Percentiles rank a stretch among this genome's conserved stretches.
These are phyloP conservation scores for Elsinoe ampelina DNA, from an alignment of 2,329 filamentous ascomycete species.

Conservation along the genomic window DNA sequence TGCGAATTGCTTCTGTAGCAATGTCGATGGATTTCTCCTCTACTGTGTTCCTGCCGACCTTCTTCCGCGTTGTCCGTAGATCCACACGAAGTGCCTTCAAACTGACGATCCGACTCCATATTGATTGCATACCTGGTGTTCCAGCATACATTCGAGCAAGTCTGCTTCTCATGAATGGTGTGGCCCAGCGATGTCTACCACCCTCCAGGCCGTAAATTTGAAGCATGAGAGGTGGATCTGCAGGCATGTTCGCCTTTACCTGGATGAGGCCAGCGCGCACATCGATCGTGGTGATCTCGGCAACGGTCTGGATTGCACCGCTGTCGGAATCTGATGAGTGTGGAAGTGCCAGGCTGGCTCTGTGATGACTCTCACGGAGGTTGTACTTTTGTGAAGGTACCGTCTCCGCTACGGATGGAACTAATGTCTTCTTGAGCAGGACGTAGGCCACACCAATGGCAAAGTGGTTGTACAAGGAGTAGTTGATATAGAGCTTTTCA, in stretches of 20 bases:
- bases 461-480: constrained; percentile 91
- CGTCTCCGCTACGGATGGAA: constrained; percentile 13
- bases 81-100: constrained; percentile 75
- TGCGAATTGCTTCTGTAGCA: constrained; percentile 71
- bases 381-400: constrained; percentile 10
- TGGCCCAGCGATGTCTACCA: constrained; percentile 78
- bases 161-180: constrained; percentile 68
- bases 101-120: constrained; percentile 81
- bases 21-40: constrained; percentile 80
- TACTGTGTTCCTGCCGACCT: constrained; percentile 45
- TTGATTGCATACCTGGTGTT: constrained; percentile 67
- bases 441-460: constrained; percentile 71
- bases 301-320: neutral
- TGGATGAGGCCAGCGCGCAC: constrained; percentile 74
- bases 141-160: constrained; percentile 80
- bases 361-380: constrained; percentile 9
- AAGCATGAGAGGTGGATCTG: constrained; percentile 84
- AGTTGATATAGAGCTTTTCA: constrained; percentile 70
- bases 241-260: constrained; percentile 78
- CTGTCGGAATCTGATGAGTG: neutral
- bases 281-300: constrained; percentile 72
- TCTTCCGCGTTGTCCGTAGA: constrained; percentile 65
- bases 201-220: constrained; percentile 76
- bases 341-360: constrained; percentile 12
- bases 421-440: constrained; percentile 50